These are phyloP conservation scores for Yamadazyma buinensis DNA, from an alignment of 1,139 yeast genomes.

Conservation along the genomic window DNA sequence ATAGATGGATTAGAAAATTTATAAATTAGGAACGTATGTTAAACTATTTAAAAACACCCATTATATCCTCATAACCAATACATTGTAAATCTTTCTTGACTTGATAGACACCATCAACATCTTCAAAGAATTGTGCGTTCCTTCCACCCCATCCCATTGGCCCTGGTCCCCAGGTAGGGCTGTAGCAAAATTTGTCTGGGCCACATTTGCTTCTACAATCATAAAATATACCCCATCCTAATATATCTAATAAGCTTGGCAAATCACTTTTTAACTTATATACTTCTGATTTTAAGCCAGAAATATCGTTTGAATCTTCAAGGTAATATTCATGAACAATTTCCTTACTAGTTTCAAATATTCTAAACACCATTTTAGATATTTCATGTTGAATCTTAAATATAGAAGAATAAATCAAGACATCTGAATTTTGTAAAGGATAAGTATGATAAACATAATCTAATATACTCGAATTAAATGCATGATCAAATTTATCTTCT, in stretches of 20 bases:
- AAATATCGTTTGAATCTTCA: conserved; percentile 7
- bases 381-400: conserved; percentile 31
- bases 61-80: conserved; percentile 7
- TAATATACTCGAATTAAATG: conserved; percentile 27
- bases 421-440: conserved; percentile 32
- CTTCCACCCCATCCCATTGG: conserved; percentile 33
- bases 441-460: conserved; percentile 43
- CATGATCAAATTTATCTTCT: conserved; percentile 14
- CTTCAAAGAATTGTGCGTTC: conserved; percentile 3
- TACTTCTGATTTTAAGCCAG: conserved; percentile 2
- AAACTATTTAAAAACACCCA: too few relatives aligned
- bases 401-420: conserved; percentile 44
- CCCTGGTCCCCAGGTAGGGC: conserved; percentile 60
- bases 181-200: conserved; percentile 44
- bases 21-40: too few relatives aligned
- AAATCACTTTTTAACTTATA: not conserved
- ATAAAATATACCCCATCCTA: conserved; percentile 40
- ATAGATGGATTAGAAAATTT: too few relatives aligned
- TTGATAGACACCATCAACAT: conserved; percentile 6
- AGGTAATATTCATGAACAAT: conserved; percentile 18
- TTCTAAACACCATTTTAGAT: conserved; percentile 27
- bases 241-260: conserved; percentile 6
- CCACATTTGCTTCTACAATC: conserved; percentile 38
- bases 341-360: conserved; percentile 25
- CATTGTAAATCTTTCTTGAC: conserved; percentile 10